Evolutionary conservation across 2,329 filamentous ascomycete species (phyloP), one percentile per base, ranked within the genome.

Genomic region (Scolecobasidium constrictum): DNA sequence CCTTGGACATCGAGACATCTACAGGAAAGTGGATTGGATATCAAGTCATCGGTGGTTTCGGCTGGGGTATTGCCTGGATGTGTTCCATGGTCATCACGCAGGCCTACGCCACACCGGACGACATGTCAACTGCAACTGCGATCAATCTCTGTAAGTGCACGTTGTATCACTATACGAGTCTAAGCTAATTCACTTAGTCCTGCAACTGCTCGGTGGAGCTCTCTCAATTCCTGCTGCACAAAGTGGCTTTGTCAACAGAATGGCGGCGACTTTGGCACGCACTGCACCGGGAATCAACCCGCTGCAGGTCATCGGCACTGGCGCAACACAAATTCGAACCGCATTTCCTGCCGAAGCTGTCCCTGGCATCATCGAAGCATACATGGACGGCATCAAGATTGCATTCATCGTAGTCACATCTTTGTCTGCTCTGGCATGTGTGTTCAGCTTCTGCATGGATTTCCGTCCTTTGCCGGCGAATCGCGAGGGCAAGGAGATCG

Each of bases 1-100:
- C 62, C 0, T 55, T 68, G 2, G 52, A 59, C 17, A 51, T 61
- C 1, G 48, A 51, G 28, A 64, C 66, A 3, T 47, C 59, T 0
- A 53, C 56, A 0, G 53, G 48, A 3, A 53, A 59, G 21, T 72
- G 67, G 68, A 63, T 71, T 15, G 69, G 68, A 9, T 72, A 64
- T 50, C 66, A 72, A 41, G 55, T 66, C 3, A 46, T 73, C 3
- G 44, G 59, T 3, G 70, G 67, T 17, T 52, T 62, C 3, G 65
- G 67, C 1, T 52, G 64, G 12, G 69, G 68, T 4, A 47, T 63
- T 5, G 52, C 51, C 20, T 53, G 65, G n/a, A 63, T 67, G 38
- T 56, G 64, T 23, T 58, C 58, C 11, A 57, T 62, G 44, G 61
- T 66, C 31, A 56, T 59, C 6, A 61, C 56, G 4, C 65, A 69